phyloP scores from a whole-genome alignment of 2,329 filamentous ascomycete genomes.

The Aspergillus unguis region DNA sequence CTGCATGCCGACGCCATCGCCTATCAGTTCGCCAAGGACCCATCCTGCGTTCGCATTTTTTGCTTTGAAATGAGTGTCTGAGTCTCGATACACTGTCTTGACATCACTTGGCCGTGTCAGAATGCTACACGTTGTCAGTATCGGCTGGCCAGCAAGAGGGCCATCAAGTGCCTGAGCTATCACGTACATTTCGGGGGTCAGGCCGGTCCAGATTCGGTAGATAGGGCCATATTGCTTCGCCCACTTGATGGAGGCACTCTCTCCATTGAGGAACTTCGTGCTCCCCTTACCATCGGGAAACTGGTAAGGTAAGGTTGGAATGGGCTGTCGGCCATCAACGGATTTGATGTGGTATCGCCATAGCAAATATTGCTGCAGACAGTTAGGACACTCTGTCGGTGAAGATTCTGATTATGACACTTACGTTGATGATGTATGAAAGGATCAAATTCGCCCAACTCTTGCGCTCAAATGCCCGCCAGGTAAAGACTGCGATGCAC shows the following conservation, averaged over 20 bases:
- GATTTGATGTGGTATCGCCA: not conserved
- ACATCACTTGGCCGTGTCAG: constrained; percentile 37
- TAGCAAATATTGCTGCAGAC: no score
- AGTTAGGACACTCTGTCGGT: no score
- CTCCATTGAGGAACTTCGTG: constrained; percentile 41
- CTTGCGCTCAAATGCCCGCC: no score
- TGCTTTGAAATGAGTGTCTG: constrained; percentile 45
- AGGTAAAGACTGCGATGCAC: no score
- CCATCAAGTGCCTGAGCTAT: no score
- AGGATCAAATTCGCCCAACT: no score
- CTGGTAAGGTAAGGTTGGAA: constrained; percentile 5
- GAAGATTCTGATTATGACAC: no score
- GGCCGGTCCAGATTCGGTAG: constrained; percentile 42
- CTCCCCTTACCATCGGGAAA: constrained; percentile 43
- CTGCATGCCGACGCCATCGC: constrained; percentile 44
- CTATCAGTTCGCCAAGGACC: constrained; percentile 41
- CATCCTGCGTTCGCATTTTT: constrained; percentile 42
- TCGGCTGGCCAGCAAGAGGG: no score
- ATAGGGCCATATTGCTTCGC: constrained; percentile 30
- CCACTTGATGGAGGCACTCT: constrained; percentile 34
- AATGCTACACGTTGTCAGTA: constrained; percentile 30
- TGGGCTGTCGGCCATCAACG: not conserved
- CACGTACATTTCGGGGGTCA: constrained; percentile 39
- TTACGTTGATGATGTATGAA: no score
- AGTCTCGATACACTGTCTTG: constrained; percentile 42